Evolutionary conservation across 2,329 filamentous ascomycete species (phyloP).

Genomic region (Fusarium tuaranense): DNA sequence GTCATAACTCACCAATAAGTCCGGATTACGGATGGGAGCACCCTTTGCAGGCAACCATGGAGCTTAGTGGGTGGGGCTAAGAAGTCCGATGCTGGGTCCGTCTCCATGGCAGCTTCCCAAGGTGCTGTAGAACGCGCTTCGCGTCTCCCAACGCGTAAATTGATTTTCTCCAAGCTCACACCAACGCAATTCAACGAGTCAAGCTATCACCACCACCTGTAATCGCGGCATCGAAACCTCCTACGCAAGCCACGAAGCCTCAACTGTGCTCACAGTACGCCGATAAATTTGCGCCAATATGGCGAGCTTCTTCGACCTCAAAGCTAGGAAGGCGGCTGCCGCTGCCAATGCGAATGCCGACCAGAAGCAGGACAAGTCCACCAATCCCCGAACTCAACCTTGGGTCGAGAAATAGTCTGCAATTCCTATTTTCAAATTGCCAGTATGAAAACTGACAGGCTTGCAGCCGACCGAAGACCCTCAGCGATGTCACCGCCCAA

Average conservation of each 20-base stretch:
- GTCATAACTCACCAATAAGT: not conserved
- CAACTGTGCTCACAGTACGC: not conserved
- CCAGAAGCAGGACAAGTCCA: conserved; percentile 72
- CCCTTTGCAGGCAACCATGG: not conserved
- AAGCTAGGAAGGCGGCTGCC: conserved; percentile 85
- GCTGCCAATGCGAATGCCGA: conserved; percentile 73
- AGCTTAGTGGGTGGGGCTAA: not conserved
- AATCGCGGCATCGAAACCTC: not conserved
- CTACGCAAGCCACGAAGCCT: not conserved
- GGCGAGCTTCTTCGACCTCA: conserved; percentile 95
- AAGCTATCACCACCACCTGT: conserved; percentile 3
- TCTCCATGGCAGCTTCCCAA: not conserved
- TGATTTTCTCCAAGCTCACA: conserved; percentile 38
- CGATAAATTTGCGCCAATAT: conserved; percentile 57
- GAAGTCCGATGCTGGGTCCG: not conserved
- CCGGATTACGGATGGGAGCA: not conserved
- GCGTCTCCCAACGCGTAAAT: conserved; percentile 47
- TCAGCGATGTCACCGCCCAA: conserved; percentile 96
- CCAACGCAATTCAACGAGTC: conserved; percentile 10
- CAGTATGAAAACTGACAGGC: conserved; percentile 12
- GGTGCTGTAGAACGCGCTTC: conserved; percentile 27
- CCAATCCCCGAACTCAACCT: conserved; percentile 78
- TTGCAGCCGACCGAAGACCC: conserved; percentile 86
- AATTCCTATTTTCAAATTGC: not conserved
- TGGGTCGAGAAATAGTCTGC: conserved; percentile 99